phyloP scores from a whole-genome alignment of 768 basidiomycete species.

The Termitomyces bulborhizus region DNA sequence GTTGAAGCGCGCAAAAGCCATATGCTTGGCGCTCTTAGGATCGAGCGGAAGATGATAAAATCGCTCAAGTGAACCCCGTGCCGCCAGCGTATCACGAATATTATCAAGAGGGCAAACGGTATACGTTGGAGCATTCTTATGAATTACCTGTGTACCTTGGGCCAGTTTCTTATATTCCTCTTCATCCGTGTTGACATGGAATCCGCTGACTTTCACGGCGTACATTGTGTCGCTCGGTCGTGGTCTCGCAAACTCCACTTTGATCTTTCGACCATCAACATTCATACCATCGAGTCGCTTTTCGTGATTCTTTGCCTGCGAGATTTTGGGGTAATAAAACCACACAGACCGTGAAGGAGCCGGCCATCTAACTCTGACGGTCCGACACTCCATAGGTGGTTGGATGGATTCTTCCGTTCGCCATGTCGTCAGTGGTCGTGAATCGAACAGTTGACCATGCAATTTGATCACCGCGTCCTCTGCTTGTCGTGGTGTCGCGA shows the following conservation, averaged over 20 bases:
- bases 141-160: slow-evolving; percentile 18
- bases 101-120: slow-evolving; percentile 19
- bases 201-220: slow-evolving; percentile 36
- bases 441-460: slow-evolving; percentile 21
- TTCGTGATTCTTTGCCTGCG: slow-evolving; percentile 35
- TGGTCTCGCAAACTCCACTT: slow-evolving; percentile 30
- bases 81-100: slow-evolving; percentile 28
- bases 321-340: slow-evolving; percentile 37
- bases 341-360: slow-evolving; percentile 37
- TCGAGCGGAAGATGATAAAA: slow-evolving; percentile 34
- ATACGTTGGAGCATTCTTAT: slow-evolving; percentile 31
- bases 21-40: slow-evolving; percentile 23
- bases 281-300: slow-evolving; percentile 30
- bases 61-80: slow-evolving; percentile 29
- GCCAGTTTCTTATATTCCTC: slow-evolving; percentile 29
- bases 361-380: slow-evolving; percentile 39
- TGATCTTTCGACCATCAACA: slow-evolving; percentile 34
- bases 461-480: slow-evolving; percentile 26
- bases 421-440: slow-evolving; percentile 20
- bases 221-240: slow-evolving; percentile 29
- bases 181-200: slow-evolving; percentile 29
- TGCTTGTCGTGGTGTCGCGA: slow-evolving; percentile 23
- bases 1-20: slow-evolving; percentile 37
- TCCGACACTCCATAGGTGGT: slow-evolving; percentile 15
- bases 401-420: slow-evolving; percentile 15